Percentiles rank a stretch among this genome's conserved stretches.
These are phyloP conservation scores for Aspergillus alliaceus DNA, from an alignment of 2,329 filamentous ascomycete species.

Conservation along the genomic window DNA sequence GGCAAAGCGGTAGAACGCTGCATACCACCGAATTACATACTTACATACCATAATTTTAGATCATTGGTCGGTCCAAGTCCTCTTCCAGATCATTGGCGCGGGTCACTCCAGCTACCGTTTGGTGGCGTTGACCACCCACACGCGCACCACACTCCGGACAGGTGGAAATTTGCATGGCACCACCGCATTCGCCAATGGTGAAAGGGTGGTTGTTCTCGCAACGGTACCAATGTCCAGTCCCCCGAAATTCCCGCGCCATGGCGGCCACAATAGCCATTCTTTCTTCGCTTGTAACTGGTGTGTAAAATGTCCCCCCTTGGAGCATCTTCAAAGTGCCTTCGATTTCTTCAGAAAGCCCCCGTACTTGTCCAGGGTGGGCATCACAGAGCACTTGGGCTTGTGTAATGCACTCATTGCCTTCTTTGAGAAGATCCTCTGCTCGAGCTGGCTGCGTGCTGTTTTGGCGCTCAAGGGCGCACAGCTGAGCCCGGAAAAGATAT, in stretches of 20 bases:
- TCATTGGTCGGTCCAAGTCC: background rate
- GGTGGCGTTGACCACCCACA: slow-evolving; percentile 58
- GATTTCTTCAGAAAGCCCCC: slow-evolving; percentile 46
- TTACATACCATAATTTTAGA: background rate
- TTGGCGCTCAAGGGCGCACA: slow-evolving; percentile 45
- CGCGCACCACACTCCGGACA: slow-evolving; percentile 63
- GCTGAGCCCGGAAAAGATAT: slow-evolving; percentile 51
- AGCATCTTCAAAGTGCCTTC: slow-evolving; percentile 50
- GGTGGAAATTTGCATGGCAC: slow-evolving; percentile 60
- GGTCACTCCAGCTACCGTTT: slow-evolving; percentile 52
- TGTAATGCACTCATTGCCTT: slow-evolving; percentile 1
- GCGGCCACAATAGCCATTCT: slow-evolving; percentile 52
- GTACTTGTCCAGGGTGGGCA: slow-evolving; percentile 7
- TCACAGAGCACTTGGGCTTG: background rate
- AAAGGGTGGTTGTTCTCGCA: slow-evolving; percentile 50
- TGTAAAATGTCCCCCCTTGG: slow-evolving; percentile 49
- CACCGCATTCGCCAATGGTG: slow-evolving; percentile 65
- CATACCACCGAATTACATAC: no score
- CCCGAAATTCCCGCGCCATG: slow-evolving; percentile 52
- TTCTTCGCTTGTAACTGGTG: slow-evolving; percentile 52
- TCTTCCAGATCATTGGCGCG: slow-evolving; percentile 58
- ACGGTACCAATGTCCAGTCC: slow-evolving; percentile 53
- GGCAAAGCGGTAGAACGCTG: no score
- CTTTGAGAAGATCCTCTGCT: slow-evolving; percentile 8
- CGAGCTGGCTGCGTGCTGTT: background rate